These are phyloP conservation scores for Moricandia arvensis DNA, from an alignment of 345 rosid genomes.

Conservation along the genomic window DNA sequence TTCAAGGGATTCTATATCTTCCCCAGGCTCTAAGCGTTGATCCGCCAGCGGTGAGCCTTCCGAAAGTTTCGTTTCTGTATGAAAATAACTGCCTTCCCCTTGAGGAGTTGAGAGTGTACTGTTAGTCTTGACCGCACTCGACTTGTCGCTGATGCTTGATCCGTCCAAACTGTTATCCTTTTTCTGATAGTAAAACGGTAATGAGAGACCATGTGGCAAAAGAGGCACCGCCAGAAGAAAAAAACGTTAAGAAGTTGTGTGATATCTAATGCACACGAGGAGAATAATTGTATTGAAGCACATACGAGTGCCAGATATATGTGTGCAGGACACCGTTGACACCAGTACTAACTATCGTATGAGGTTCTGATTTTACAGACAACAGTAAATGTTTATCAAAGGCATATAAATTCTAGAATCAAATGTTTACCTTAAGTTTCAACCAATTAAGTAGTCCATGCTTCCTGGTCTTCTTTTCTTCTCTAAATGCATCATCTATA, in stretches of 20 bases:
- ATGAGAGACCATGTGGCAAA: constrained; percentile 20
- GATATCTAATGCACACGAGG: not conserved
- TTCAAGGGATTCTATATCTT: constrained; percentile 58
- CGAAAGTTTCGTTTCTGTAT: constrained; percentile 61
- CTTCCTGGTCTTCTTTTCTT: constrained; percentile 83
- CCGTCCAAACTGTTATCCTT: constrained; percentile 54
- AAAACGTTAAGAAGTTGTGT: constrained; percentile 1
- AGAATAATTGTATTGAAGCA: not conserved
- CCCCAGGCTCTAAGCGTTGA: constrained; percentile 56
- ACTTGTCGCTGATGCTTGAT: constrained; percentile 68
- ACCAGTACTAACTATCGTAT: not conserved
- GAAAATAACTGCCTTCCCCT: constrained; percentile 61
- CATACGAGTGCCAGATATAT: not conserved
- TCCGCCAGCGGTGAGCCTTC: constrained; percentile 67
- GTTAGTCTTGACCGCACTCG: constrained; percentile 73
- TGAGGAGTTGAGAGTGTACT: constrained; percentile 90
- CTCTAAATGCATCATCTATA: constrained; percentile 59
- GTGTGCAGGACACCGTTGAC: not conserved
- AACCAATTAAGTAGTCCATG: constrained; percentile 92
- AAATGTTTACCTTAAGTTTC: constrained; percentile 62
- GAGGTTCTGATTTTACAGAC: constrained; percentile 1
- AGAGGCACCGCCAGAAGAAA: not conserved
- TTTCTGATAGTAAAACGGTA: constrained; percentile 53
- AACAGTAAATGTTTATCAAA: constrained; percentile 13
- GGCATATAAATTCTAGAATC: constrained; percentile 19